Percentiles rank a stretch among this genome's conserved stretches.
phyloP scores from a whole-genome alignment of 805 yeast species.

The Kuraishia hungarica region DNA sequence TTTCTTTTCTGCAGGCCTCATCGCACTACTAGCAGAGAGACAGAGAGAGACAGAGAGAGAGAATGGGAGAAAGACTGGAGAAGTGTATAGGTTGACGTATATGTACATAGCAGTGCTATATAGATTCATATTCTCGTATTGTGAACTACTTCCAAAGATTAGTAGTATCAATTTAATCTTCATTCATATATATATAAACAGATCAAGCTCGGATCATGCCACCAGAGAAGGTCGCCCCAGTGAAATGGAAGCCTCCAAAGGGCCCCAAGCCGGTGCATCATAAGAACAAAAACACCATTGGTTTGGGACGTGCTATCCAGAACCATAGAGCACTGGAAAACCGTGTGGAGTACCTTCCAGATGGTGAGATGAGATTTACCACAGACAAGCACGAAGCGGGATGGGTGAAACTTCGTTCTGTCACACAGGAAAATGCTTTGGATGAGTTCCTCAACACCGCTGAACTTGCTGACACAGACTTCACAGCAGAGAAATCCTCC shows the following conservation, averaged over 20 bases:
- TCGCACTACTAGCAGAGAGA: neutral
- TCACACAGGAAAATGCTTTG: conserved; percentile 87
- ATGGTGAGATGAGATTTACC: conserved; percentile 84
- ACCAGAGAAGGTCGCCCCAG: conserved; percentile 40
- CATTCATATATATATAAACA: neutral
- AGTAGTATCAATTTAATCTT: too few species aligned
- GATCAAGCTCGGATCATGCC: conserved; percentile 12
- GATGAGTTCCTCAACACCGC: conserved; percentile 96
- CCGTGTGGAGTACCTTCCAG: conserved; percentile 64
- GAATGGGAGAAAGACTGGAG: too few species aligned
- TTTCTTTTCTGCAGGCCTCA: neutral
- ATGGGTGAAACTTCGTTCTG: conserved; percentile 88
- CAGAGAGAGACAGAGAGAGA: neutral
- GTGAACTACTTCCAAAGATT: too few species aligned
- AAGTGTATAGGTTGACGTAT: too few species aligned
- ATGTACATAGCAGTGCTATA: too few species aligned
- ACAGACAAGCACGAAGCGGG: conserved; percentile 77
- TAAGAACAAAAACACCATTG: conserved; percentile 75
- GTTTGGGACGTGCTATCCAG: conserved; percentile 77
- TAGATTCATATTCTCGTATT: too few species aligned
- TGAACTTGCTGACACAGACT: conserved; percentile 91
- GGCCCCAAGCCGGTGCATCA: conserved; percentile 89
- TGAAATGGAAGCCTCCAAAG: conserved; percentile 82
- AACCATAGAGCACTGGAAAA: conserved; percentile 66
- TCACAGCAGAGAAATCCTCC: conserved; percentile 81